phyloP scores from a whole-genome alignment of 129 eudicot genomes.

The Artemisia tridentata region DNA sequence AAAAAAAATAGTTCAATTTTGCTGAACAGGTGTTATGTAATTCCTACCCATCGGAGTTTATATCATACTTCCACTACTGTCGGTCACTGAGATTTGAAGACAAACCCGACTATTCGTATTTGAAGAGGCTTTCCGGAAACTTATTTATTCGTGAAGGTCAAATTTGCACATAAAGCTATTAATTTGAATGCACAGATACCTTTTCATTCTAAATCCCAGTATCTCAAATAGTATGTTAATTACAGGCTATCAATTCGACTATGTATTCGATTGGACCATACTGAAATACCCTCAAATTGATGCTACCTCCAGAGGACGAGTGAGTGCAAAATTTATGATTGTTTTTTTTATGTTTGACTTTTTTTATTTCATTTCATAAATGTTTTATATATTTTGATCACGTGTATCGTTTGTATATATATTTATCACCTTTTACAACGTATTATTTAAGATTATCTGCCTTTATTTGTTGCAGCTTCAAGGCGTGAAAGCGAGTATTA shows the following conservation, averaged over 20 bases:
- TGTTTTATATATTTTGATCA: too few relatives aligned
- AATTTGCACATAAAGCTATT: constrained; percentile 2
- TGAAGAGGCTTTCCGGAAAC: constrained; percentile 93
- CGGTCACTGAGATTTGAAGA: constrained; percentile 94
- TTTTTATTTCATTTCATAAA: too few relatives aligned
- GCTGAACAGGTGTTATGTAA: constrained; percentile 78
- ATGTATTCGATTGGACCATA: constrained; percentile 95
- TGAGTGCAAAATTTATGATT: constrained; percentile 31
- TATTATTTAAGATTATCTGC: too few relatives aligned
- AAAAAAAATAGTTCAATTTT: background rate
- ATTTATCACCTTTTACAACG: too few relatives aligned
- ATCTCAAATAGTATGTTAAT: background rate
- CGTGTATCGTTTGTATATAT: too few relatives aligned
- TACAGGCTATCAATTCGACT: constrained; percentile 93
- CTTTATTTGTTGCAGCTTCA: constrained; percentile 45
- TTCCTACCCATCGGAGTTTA: constrained; percentile 94
- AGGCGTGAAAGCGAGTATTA: constrained; percentile 49
- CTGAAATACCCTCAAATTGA: constrained; percentile 96
- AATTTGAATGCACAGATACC: constrained; percentile 2
- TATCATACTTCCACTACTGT: constrained; percentile 82
- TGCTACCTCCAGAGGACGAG: constrained; percentile 77
- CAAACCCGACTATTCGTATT: constrained; percentile 91
- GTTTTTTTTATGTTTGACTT: background rate
- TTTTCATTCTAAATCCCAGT: constrained; percentile 16
- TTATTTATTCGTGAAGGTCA: constrained; percentile 94